Evolutionary conservation across 148 eudicot genomes (phyloP).

Genomic region (Gaultheria prostrata): DNA sequence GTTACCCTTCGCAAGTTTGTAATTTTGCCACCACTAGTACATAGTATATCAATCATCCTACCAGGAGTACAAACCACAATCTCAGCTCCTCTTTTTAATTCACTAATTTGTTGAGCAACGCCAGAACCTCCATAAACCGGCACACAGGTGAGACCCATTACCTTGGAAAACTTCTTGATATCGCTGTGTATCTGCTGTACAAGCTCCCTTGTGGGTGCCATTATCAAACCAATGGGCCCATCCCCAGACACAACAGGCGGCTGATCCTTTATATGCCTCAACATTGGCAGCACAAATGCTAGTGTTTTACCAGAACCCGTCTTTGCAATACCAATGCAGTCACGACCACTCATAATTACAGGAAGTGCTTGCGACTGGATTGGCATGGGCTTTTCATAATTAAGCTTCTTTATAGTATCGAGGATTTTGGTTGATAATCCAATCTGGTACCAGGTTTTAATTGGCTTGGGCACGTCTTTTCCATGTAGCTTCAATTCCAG

Average conservation of each 20-base stretch:
- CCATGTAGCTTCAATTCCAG: constrained; percentile 76
- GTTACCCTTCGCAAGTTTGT: constrained; percentile 82
- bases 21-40: constrained; percentile 74
- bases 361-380: constrained; percentile 87
- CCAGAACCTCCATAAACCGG: constrained; percentile 91
- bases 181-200: constrained; percentile 83
- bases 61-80: constrained; percentile 90
- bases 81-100: constrained; percentile 72
- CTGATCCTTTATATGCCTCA: constrained; percentile 82
- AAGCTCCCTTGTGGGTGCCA: constrained; percentile 89
- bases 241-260: constrained; percentile 77
- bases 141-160: constrained; percentile 65
- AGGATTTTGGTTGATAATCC: constrained; percentile 65
- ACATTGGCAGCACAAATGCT: constrained; percentile 84
- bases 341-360: constrained; percentile 81
- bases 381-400: constrained; percentile 79
- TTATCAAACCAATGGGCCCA: constrained; percentile 77
- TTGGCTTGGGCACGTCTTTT: constrained; percentile 78
- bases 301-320: constrained; percentile 85
- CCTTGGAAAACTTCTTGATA: constrained; percentile 69
- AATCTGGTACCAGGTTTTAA: constrained; percentile 79
- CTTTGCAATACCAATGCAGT: constrained; percentile 82
- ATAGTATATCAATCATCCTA: constrained; percentile 82
- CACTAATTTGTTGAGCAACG: constrained; percentile 79
- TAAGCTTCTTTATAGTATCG: constrained; percentile 65